phyloP scores from a whole-genome alignment of 2,329 filamentous ascomycete species.

The Calonectria pauciramosa region DNA sequence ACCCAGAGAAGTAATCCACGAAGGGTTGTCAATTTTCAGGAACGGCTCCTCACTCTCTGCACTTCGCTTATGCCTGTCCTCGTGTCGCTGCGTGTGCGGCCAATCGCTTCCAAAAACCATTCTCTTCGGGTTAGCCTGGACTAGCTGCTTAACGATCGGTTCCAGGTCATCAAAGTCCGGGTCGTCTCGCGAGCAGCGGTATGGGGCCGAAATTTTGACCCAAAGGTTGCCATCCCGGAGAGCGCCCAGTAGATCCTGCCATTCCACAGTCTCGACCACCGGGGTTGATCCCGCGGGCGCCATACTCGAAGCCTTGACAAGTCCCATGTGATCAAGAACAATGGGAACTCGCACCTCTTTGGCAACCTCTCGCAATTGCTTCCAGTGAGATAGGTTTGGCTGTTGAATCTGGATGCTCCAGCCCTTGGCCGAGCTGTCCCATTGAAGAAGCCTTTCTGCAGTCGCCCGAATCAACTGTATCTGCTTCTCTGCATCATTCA shows the following conservation, averaged over 20 bases:
- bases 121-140: constrained; percentile 17
- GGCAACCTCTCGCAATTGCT: constrained; percentile 3
- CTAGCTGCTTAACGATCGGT: constrained; percentile 21
- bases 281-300: background rate
- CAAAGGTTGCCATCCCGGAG: constrained; percentile 19
- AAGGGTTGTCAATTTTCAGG: constrained; percentile 15
- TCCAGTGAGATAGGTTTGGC: constrained; percentile 15
- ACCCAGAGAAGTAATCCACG: constrained; percentile 14
- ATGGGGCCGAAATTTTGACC: constrained; percentile 22
- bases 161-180: constrained; percentile 18
- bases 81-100: constrained; percentile 25
- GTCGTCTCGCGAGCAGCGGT: constrained; percentile 19
- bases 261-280: background rate
- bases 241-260: constrained; percentile 16
- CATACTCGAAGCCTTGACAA: constrained; percentile 24
- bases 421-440: constrained; percentile 8
- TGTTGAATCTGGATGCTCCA: constrained; percentile 28
- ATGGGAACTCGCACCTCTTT: background rate
- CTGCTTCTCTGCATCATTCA: constrained; percentile 21
- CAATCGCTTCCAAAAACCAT: constrained; percentile 25
- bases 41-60: constrained; percentile 10
- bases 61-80: constrained; percentile 17
- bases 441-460: constrained; percentile 8
- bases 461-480: constrained; percentile 14
- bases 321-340: constrained; percentile 24